Evolutionary conservation across 257 asterid species (phyloP).

Genomic region (Salvia miltiorrhiza): DNA sequence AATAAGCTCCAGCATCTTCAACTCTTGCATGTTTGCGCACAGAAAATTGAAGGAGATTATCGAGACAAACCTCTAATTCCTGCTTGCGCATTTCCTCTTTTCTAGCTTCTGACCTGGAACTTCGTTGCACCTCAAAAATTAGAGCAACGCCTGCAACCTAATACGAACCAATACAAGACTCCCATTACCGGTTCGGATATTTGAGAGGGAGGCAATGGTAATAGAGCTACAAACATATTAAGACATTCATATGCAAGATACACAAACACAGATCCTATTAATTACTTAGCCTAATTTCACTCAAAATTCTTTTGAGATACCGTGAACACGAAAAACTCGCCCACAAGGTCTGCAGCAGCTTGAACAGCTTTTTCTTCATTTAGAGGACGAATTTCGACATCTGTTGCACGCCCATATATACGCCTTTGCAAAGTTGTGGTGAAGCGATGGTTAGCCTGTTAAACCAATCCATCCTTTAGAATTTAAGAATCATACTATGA

Average conservation of each 20-base stretch:
- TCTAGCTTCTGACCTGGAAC: constrained; percentile 79
- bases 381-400: constrained; percentile 79
- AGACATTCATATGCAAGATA: not conserved
- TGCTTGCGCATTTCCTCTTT: constrained; percentile 68
- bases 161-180: constrained; percentile 4
- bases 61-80: constrained; percentile 56
- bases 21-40: not conserved
- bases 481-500: no score
- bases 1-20: not conserved
- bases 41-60: not conserved
- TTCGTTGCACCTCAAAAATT: constrained; percentile 78
- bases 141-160: constrained; percentile 80
- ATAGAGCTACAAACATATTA: not conserved
- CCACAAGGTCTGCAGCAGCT: constrained; percentile 86
- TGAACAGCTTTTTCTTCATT: constrained; percentile 90
- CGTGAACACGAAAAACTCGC: constrained; percentile 75
- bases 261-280: not conserved
- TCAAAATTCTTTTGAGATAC: constrained; percentile 27
- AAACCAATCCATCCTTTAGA: not conserved
- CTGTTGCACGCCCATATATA: constrained; percentile 72
- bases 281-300: not conserved
- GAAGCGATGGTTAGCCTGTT: constrained; percentile 79
- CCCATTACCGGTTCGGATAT: not conserved
- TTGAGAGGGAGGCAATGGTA: not conserved
- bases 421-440: constrained; percentile 75